Conservation (phyloP, 306 rosid genomes). For the Hippophae gyantsensis region DNA sequence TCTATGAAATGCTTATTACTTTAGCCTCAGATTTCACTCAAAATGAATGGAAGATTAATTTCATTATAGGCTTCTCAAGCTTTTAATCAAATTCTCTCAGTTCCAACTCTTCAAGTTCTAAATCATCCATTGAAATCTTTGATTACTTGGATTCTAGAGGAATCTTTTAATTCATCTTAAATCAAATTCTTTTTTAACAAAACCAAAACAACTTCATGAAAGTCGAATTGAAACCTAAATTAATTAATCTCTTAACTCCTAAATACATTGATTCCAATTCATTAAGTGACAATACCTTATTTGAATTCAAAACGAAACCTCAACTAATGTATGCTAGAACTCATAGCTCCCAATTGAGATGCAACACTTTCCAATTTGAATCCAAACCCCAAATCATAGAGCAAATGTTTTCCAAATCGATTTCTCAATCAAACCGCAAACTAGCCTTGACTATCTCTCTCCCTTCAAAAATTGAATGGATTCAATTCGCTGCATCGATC, state of each 20-base stretch:
- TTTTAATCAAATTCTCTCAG: neutral
- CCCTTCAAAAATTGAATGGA: constrained; percentile 60
- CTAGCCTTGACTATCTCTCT: constrained; percentile 47
- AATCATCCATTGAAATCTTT: constrained; percentile 20
- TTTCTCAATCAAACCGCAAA: constrained; percentile 15
- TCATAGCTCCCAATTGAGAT: constrained; percentile 4
- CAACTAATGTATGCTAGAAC: neutral
- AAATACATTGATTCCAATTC: constrained; percentile 13
- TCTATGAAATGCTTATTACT: constrained; percentile 20
- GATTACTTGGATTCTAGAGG: constrained; percentile 22
- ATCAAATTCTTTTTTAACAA: neutral
- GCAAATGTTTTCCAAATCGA: too few species aligned
- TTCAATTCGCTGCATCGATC: constrained; percentile 26
- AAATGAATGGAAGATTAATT: neutral
- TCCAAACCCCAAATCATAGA: too few species aligned
- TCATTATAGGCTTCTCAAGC: neutral
- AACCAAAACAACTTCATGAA: constrained; percentile 14
- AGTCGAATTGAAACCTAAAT: constrained; percentile 32
- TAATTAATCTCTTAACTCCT: constrained; percentile 31
- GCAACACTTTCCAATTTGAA: too few species aligned
- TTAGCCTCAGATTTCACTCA: neutral
- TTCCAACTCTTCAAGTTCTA: constrained; percentile 25
- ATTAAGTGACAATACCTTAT: neutral
- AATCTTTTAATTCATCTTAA: constrained; percentile 13
- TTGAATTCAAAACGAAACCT: constrained; percentile 12